Conservation (phyloP, 2,329 filamentous ascomycete species). For the Orbilia quercus region DNA sequence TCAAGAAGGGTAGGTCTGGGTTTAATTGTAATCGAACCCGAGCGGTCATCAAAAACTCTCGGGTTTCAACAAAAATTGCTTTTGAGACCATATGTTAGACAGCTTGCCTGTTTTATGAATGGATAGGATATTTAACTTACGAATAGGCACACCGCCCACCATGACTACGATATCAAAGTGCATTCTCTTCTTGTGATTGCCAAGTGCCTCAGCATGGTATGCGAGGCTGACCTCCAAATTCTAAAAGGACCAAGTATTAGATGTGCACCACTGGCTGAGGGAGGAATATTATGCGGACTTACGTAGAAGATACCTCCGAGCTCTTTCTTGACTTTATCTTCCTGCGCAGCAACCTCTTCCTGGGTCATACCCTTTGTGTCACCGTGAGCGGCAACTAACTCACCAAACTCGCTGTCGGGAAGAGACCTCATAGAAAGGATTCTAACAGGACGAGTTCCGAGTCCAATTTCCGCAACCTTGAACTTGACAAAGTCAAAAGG, state of each 20-base stretch:
- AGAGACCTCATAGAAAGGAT: conserved; percentile 69
- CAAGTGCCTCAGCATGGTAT: conserved; percentile 45
- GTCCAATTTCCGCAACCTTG: conserved; percentile 91
- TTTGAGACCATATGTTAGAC: neutral
- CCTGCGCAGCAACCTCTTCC: conserved; percentile 62
- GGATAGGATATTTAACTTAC: conserved; percentile 10
- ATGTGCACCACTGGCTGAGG: neutral
- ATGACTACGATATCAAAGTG: conserved; percentile 97
- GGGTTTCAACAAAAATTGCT: conserved; percentile 76
- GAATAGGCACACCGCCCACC: conserved; percentile 88
- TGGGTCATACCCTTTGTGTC: conserved; percentile 52
- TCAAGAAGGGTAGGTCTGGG: conserved; percentile 90
- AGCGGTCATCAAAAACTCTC: conserved; percentile 85
- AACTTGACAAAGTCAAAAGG: conserved; percentile 70
- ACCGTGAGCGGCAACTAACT: conserved; percentile 48
- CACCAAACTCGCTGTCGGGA: conserved; percentile 50
- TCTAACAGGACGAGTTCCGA: conserved; percentile 88
- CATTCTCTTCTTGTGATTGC: conserved; percentile 81
- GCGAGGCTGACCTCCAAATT: conserved; percentile 46
- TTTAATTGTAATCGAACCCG: conserved; percentile 84
- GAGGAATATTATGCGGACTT: neutral
- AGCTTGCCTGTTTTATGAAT: neutral
- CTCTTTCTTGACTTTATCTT: conserved; percentile 75
- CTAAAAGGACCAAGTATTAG: conserved; percentile 6
- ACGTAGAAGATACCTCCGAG: conserved; percentile 54